These are phyloP conservation scores for Paecilomyces fulvus DNA, from an alignment of 2,329 filamentous ascomycete species.

Conservation along the genomic window DNA sequence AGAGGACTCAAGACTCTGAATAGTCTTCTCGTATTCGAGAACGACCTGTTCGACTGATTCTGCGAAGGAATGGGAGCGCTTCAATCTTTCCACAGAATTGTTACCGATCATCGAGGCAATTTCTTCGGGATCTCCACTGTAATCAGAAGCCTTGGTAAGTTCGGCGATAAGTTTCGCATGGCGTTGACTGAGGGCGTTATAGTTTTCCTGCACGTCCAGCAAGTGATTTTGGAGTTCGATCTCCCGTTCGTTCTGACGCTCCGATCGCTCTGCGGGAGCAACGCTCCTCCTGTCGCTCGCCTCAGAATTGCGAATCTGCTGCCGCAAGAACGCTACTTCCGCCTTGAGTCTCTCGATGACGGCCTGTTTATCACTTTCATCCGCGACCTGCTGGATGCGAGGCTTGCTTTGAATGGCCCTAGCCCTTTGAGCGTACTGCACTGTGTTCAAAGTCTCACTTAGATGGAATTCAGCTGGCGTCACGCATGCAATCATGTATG, in stretches of 20 bases:
- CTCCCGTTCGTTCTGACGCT: conserved; percentile 76
- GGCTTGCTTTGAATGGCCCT: conserved; percentile 97
- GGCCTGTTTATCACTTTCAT: conserved; percentile 89
- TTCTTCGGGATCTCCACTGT: conserved; percentile 35
- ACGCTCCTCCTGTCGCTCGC: conserved; percentile 50
- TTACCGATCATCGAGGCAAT: conserved; percentile 54
- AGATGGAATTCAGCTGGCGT: conserved; percentile 95
- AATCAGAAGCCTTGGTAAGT: conserved; percentile 75
- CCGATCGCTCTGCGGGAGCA: conserved; percentile 59
- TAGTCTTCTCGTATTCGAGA: conserved; percentile 96
- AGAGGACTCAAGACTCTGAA: conserved; percentile 84
- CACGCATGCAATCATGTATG: conserved; percentile 98
- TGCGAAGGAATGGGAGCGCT: conserved; percentile 91
- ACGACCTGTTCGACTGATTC: conserved; percentile 94
- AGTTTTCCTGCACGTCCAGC: conserved; percentile 88
- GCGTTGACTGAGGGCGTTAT: conserved; percentile 78
- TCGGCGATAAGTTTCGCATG: conserved; percentile 95
- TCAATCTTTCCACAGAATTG: conserved; percentile 78
- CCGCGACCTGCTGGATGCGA: conserved; percentile 78
- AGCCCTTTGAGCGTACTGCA: conserved; percentile 93
- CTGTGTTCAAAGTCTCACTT: conserved; percentile 94
- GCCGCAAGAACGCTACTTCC: conserved; percentile 85
- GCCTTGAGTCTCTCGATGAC: conserved; percentile 88
- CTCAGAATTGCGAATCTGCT: conserved; percentile 84
- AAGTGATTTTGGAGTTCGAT: conserved; percentile 88